Base-by-base conservation (phyloP, 1,284 basidiomycete genomes). In the Xerocomus nothofagi region DNA sequence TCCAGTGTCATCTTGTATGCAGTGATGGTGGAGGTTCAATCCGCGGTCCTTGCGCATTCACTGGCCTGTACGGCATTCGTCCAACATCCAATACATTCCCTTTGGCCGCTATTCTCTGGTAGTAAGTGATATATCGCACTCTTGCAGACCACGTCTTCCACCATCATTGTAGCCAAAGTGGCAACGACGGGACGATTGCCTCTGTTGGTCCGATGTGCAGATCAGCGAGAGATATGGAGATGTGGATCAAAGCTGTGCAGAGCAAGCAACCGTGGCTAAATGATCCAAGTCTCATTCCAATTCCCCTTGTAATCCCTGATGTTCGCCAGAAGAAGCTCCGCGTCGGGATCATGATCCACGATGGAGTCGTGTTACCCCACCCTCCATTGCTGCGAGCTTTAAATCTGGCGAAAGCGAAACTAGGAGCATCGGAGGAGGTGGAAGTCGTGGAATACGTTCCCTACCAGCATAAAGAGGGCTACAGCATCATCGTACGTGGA, bases 41-140 rank as follows among this genome's bases (percentile, higher is more conserved):
- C 49, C 67, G 74, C n/a, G 65, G 67, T 15, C 75, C 76, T n/a
- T 64, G 66, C 2, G 68, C 70, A 1, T 70, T 69, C 55, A 62
- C 61, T 44, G 75, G 77, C 18, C 47, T 77, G 14, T 77, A 74
- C 47, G 75, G 76, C 8, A 61, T 77, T 44, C 74, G 77, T 37
- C 78, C 78, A 0, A 73, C 72, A 5, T 74, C 66, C 52, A 67
- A 71, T 37, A 71, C 76, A 3, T 69, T 79, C 40, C 73, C 79
- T 3, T 36, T 41, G 10, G 23, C 31, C 15, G 15, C 24, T 7
- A 1, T 29, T 5, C 11, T 65, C 7, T 47, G 39, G 50, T 10
- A 49, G 65, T 63, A 45, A 61, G 65, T 54, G 14, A 73, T 8
- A 70, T 23, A 39, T 51, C 51, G 72, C 30, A 26, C 70, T 6